Percentiles rank a stretch among this genome's conserved stretches.
These are phyloP conservation scores for Neurospora crassa DNA, from an alignment of 2,329 filamentous ascomycete genomes.

Conservation along the genomic window DNA sequence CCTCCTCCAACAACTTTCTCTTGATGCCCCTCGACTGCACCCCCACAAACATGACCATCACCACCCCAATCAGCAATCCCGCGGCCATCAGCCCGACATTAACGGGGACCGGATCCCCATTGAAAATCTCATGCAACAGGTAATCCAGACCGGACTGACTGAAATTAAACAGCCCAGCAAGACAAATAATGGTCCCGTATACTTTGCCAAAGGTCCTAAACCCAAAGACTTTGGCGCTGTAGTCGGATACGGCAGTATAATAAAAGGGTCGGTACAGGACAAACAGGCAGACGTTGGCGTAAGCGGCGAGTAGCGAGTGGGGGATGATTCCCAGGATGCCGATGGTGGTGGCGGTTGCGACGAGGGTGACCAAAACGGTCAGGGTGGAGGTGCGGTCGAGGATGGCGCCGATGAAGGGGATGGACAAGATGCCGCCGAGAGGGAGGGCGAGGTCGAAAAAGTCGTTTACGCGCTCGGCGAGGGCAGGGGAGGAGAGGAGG, in stretches of 20 bases:
- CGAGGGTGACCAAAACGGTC: constrained; percentile 60
- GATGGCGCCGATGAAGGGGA: constrained; percentile 75
- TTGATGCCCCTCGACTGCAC: constrained; percentile 28
- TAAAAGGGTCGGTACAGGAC: constrained; percentile 82
- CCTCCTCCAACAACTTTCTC: constrained; percentile 23
- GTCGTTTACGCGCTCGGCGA: constrained; percentile 59
- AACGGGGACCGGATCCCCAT: constrained; percentile 65
- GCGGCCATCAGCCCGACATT: constrained; percentile 57
- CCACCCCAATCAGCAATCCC: constrained; percentile 54
- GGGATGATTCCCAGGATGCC: constrained; percentile 69
- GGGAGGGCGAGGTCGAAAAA: constrained; percentile 77
- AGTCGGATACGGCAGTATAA: constrained; percentile 85
- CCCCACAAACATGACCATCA: constrained; percentile 58
- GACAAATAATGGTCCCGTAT: constrained; percentile 83
- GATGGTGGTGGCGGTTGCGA: constrained; percentile 61
- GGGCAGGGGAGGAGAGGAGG: constrained; percentile 54
- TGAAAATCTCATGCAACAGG: constrained; percentile 63
- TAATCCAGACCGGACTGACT: constrained; percentile 71
- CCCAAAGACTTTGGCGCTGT: constrained; percentile 83
- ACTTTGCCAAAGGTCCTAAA: constrained; percentile 88
- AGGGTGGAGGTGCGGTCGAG: constrained; percentile 70
- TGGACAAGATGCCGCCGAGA: constrained; percentile 70
- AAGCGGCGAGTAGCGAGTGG: constrained; percentile 53
- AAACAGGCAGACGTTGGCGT: constrained; percentile 68
- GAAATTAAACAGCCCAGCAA: constrained; percentile 78